Base-by-base conservation (phyloP, 2,329 filamentous ascomycete species). In the Cladosporium oxysporum region DNA sequence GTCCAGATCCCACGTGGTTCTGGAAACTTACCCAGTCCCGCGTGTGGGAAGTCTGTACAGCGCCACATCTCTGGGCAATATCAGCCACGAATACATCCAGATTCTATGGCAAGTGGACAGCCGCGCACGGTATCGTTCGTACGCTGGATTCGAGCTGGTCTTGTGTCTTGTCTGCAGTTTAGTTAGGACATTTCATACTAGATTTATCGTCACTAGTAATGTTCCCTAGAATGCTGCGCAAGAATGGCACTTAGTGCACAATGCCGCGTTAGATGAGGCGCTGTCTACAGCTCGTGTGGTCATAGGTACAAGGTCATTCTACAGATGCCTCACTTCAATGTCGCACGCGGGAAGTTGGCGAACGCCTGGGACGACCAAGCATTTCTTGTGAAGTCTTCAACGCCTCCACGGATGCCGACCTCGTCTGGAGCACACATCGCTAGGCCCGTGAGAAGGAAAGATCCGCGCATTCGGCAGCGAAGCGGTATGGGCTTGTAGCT, bases 1-100 rank as follows among this genome's bases (percentile, higher is more conserved):
- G 58, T 50, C 58, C 29, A 52, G 28, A 50, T 61, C 44, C 28
- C 58, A 61, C 58, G 58, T 61, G 58, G 58, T 61, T 61, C 58
- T 61, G 44, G 58, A 61, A 61, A 61, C 58, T 29, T 52, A 50
- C 28, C 41, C 12, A 28, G 26, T 12, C 29, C 44, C 26, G 26
- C 37, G 44, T 29, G 44, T 52, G 31, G 28, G 58, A 61, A 61
- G 58, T 61, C 44, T 61, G 58, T 35, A 35, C 8, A 52, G 23
- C 44, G 58, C 58, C 58, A 61, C 58, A 21, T 35, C 41, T 28
- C 58, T 49, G 14, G 44, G n/a, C 57, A 5, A 33, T 23, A n/a
- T 26, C 58, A 31, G 21, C 28, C 28, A 61, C 28, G 28, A 50
- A 16, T 21, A 50, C 28, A 37, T 49, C 58, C 52, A 61, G 58